Base-by-base conservation (phyloP, 129 eudicot species). In the Flaveria brownii region DNA sequence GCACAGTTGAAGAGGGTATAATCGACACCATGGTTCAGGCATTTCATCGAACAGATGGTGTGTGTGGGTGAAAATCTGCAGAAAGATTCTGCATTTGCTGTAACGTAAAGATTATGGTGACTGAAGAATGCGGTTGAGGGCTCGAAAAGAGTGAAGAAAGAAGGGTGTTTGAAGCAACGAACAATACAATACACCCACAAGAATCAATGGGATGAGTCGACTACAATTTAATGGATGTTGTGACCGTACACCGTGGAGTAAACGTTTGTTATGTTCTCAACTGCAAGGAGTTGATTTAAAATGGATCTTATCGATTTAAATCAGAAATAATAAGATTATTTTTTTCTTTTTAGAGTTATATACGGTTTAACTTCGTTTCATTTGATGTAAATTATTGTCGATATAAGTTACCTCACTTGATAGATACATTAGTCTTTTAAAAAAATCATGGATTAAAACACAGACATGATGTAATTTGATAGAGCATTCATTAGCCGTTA, bases 1-100 rank as follows among this genome's bases (percentile, higher is more conserved):
- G 62, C 41, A 69, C 36, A 11, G 79, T 68, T 11, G 86, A 46
- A 45, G 80, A 71, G 70, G 78, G 30, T n/a, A 68, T 84, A 79
- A 82, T 72, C 12, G 88, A 82, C 59, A 84, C 66, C 97, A 92
- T 92, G 82, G 87, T 72, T 85, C 90, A 89, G 92, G 96, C 97
- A 89, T 92, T 87, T 89, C 96, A 82, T 89, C 97, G 76, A 91
- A 75, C 96, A 87, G 70, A 14, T 83, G 54, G 77, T 3, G 16
- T 47, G 79, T 43, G 51, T 62, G 30, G 51, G 72, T 52, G 18
- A 63, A 47, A 62, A 47, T 20, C 23, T 75, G 39, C 61, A 62
- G 61, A 57, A 61, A 61, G 79, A 75, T 47, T 63, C 41, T 6
- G 54, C 80, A 65, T 76, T 52, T 17, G 50, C 36, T 10, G 71